A percentile compares a stretch with the other conserved stretches of the same genome.
phyloP scores from a whole-genome alignment of 106 monocot genomes.

The Phalaenopsis aphrodite region DNA sequence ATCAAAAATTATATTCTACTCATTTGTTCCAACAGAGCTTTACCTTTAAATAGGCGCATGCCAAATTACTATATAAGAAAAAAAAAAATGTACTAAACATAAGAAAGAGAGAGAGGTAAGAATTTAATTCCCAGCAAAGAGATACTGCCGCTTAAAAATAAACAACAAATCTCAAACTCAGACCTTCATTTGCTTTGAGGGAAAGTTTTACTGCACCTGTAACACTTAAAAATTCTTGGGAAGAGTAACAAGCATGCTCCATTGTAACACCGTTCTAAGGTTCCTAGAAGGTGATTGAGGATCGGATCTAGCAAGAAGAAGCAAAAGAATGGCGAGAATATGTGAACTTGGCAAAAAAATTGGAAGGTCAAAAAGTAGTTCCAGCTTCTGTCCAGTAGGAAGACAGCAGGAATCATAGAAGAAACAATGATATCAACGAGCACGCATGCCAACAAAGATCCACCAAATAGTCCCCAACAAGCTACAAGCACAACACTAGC shows the following conservation, averaged over 20 bases:
- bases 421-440: too few relatives aligned
- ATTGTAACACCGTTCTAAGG: not conserved
- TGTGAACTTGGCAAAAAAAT: too few relatives aligned
- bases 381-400: too few relatives aligned
- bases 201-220: not conserved
- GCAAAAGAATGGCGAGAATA: too few relatives aligned
- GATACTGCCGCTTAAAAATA: not conserved
- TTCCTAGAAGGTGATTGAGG: too few relatives aligned
- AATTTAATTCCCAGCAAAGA: not conserved
- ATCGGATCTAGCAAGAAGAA: too few relatives aligned
- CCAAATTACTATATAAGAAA: not conserved
- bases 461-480: too few relatives aligned
- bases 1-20: not conserved
- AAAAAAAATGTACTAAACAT: not conserved
- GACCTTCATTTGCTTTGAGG: too few relatives aligned
- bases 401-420: too few relatives aligned
- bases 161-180: not conserved
- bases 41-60: not conserved
- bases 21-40: not conserved
- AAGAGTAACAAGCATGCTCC: not conserved
- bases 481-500: too few relatives aligned
- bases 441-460: too few relatives aligned
- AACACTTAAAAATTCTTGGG: not conserved
- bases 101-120: not conserved
- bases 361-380: too few relatives aligned